These are phyloP conservation scores for Spinacia oleracea DNA, from an alignment of 179 eudicot species.

Conservation along the genomic window DNA sequence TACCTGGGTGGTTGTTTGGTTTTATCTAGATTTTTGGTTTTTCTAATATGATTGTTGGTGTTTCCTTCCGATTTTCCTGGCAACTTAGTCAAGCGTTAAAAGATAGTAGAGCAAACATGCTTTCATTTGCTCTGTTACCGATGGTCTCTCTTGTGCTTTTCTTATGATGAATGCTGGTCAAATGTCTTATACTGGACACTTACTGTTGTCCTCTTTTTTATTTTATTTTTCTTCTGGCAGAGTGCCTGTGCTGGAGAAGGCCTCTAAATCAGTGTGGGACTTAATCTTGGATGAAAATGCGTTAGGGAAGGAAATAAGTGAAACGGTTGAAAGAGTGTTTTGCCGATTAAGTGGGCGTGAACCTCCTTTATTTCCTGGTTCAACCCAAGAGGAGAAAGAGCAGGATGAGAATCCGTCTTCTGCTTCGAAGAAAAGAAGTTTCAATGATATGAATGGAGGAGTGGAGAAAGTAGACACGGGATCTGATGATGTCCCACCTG, in stretches of 20 bases:
- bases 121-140: neutral
- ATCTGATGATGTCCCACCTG: constrained; percentile 26
- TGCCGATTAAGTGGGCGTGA: constrained; percentile 86
- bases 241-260: constrained; percentile 90
- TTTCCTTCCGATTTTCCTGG: neutral
- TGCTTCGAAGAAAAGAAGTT: constrained; percentile 60
- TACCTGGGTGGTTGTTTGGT: too few relatives aligned
- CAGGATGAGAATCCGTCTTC: constrained; percentile 45
- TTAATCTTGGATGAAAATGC: constrained; percentile 72
- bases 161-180: neutral
- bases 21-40: neutral
- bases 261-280: constrained; percentile 95
- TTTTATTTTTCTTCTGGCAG: too few relatives aligned
- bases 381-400: constrained; percentile 41
- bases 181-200: neutral
- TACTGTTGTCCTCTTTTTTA: neutral
- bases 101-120: neutral
- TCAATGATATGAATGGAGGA: constrained; percentile 45
- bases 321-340: constrained; percentile 84
- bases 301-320: constrained; percentile 81
- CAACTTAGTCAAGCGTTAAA: neutral
- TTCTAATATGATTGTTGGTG: neutral
- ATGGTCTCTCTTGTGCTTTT: neutral
- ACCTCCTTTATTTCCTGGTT: constrained; percentile 64
- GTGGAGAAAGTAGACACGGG: constrained; percentile 28